A percentile compares a stretch with the other conserved stretches of the same genome.
Conservation (phyloP, 2,329 filamentous ascomycete genomes). For the Colletotrichum endophyticum region DNA sequence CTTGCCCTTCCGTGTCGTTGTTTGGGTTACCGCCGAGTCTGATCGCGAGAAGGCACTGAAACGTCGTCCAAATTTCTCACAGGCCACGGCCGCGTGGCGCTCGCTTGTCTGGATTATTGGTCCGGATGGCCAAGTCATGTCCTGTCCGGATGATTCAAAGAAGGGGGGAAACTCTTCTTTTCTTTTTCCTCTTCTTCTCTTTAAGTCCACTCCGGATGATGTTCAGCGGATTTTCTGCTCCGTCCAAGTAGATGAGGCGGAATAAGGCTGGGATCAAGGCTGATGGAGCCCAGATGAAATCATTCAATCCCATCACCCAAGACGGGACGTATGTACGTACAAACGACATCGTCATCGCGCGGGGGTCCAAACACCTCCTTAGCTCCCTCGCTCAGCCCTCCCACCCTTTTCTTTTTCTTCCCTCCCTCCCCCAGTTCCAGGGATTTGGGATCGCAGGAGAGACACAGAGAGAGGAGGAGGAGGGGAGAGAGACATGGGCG, state of each 20-base stretch:
- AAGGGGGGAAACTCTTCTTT: neutral
- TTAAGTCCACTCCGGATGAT: neutral
- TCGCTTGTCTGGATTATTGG: neutral
- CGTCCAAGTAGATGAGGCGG: neutral
- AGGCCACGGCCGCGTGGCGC: slow-evolving; percentile 4
- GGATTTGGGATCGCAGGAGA: neutral
- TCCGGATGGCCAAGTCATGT: neutral
- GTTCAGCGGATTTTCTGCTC: neutral
- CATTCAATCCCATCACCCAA: neutral
- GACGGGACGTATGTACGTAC: neutral
- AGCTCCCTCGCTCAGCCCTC: neutral
- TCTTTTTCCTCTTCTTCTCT: neutral
- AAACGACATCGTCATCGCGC: neutral
- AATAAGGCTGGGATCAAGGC: neutral
- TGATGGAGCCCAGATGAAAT: neutral
- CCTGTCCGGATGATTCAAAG: neutral
- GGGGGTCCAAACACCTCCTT: neutral
- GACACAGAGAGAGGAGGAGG: neutral
- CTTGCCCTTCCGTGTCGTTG: neutral
- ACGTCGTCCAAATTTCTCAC: slow-evolving; percentile 5
- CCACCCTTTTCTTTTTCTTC: neutral
- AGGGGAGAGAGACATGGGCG: neutral
- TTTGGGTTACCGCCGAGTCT: slow-evolving; percentile 11
- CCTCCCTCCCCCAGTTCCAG: neutral
- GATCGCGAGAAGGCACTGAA: slow-evolving; percentile 3